phyloP scores from a whole-genome alignment of 169 alveolate species.

The Plasmodium relictum region DNA sequence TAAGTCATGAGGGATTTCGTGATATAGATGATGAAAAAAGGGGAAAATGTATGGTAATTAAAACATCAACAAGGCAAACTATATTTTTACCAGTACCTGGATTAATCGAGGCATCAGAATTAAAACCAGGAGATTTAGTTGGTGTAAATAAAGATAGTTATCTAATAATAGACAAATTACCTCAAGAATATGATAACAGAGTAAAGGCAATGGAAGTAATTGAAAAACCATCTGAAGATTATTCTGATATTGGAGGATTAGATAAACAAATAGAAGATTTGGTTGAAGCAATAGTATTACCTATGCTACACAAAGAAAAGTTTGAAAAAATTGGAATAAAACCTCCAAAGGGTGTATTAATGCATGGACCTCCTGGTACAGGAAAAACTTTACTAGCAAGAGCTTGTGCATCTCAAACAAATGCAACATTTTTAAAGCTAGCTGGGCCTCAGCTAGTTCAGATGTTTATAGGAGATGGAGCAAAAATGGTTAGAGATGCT shows the following conservation, averaged over 20 bases:
- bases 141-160: slow-evolving; percentile 99
- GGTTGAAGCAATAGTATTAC: slow-evolving; percentile 99
- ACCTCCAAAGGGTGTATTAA: slow-evolving; percentile 99
- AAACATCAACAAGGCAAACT: slow-evolving; percentile 96
- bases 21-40: slow-evolving; percentile 81
- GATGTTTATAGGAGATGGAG: slow-evolving; percentile 99
- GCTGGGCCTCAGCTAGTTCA: slow-evolving; percentile 99
- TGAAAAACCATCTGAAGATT: slow-evolving; percentile 99
- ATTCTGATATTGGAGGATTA: slow-evolving; percentile 99
- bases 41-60: slow-evolving; percentile 92
- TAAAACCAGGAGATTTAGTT: slow-evolving; percentile 97
- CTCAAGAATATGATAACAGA: slow-evolving; percentile 99
- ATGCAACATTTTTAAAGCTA: slow-evolving; percentile 98
- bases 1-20: slow-evolving; percentile 61
- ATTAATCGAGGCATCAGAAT: slow-evolving; percentile 93
- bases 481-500: slow-evolving; percentile 99
- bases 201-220: slow-evolving; percentile 99
- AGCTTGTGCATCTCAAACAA: slow-evolving; percentile 97
- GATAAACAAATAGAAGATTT: slow-evolving; percentile 99
- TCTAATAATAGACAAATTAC: slow-evolving; percentile 98
- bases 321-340: slow-evolving; percentile 98
- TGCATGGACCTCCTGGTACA: slow-evolving; percentile 99
- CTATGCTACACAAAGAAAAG: slow-evolving; percentile 98
- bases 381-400: slow-evolving; percentile 95
- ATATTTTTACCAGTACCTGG: slow-evolving; percentile 99